A percentile compares a stretch with the other conserved stretches of the same genome.
Conservation (phyloP, 352 stramenopile genomes). For the Globisporangium uncinulatum region DNA sequence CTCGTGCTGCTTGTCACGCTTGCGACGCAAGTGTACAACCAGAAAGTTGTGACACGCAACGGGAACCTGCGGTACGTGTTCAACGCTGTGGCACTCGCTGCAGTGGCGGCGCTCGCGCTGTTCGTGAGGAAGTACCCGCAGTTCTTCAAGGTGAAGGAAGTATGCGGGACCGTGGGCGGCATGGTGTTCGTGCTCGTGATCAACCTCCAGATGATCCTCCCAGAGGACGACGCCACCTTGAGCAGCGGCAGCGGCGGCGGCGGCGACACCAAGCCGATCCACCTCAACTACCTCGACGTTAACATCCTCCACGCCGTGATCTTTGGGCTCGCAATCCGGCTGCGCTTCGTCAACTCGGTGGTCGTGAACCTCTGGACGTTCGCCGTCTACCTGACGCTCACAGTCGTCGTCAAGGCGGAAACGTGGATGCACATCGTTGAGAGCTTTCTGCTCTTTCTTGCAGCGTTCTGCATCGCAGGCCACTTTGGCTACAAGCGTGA, state of each 20-base stretch:
- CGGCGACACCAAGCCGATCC: slow-evolving; percentile 1
- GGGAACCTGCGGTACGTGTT: slow-evolving; percentile 32
- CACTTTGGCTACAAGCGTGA: slow-evolving; percentile 66
- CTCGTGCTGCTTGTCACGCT: slow-evolving; percentile 31
- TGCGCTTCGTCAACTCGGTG: slow-evolving; percentile 52
- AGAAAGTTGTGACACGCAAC: slow-evolving; percentile 12
- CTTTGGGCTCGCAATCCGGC: slow-evolving; percentile 46
- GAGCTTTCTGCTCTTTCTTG: slow-evolving; percentile 35
- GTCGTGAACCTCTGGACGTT: slow-evolving; percentile 40
- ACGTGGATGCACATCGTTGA: slow-evolving; percentile 35
- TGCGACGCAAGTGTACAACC: slow-evolving; percentile 35
- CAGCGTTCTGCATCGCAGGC: slow-evolving; percentile 19
- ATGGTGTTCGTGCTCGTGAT: slow-evolving; percentile 31
- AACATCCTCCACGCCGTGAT: slow-evolving; percentile 53
- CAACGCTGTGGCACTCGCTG: slow-evolving; percentile 20
- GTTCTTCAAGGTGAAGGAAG: slow-evolving; percentile 34
- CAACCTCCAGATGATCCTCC: slow-evolving; percentile 37
- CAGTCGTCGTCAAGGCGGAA: slow-evolving; percentile 11
- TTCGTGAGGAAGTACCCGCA: slow-evolving; percentile 26
- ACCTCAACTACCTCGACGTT: slow-evolving; percentile 31
- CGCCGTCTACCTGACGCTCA: slow-evolving; percentile 25
- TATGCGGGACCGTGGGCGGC: slow-evolving; percentile 18
- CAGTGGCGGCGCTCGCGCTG: slow-evolving; percentile 22
- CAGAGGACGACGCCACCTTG: not conserved
- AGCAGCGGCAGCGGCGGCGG: slow-evolving; percentile 1